These are phyloP conservation scores for Amanita rubescens DNA, from an alignment of 768 basidiomycete species.

Conservation along the genomic window DNA sequence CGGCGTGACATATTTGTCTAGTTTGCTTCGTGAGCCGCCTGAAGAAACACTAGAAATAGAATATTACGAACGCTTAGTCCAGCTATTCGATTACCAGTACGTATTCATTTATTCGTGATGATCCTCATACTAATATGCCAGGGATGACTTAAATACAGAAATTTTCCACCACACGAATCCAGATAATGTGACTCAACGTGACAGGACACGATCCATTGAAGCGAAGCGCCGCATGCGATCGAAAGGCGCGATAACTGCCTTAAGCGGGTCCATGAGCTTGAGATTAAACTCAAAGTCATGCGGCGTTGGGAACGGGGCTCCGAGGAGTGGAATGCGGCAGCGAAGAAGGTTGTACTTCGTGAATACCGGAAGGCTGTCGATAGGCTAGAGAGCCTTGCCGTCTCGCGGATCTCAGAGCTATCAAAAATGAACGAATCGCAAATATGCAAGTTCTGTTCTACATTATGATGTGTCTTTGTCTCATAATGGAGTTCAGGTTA, in stretches of 20 bases:
- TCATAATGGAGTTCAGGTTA: slow-evolving; percentile 9
- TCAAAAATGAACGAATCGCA: slow-evolving; percentile 17
- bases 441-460: slow-evolving; percentile 18
- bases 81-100: not conserved
- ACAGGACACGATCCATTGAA: not conserved
- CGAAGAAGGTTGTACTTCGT: not conserved
- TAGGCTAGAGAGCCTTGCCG: slow-evolving; percentile 14
- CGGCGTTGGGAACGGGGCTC: slow-evolving; percentile 4
- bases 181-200: not conserved
- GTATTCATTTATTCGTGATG: not conserved
- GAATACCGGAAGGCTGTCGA: slow-evolving; percentile 5
- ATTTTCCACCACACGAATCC: not conserved
- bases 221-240: not conserved
- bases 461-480: not conserved
- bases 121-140: no score
- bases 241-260: not conserved
- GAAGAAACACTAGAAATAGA: slow-evolving; percentile 14
- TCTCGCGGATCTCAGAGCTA: slow-evolving; percentile 16
- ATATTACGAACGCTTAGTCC: slow-evolving; percentile 8
- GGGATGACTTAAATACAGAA: not conserved
- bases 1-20: slow-evolving; percentile 12
- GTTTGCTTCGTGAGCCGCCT: slow-evolving; percentile 9
- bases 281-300: not conserved
- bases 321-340: not conserved
- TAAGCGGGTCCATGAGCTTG: not conserved